Base-by-base conservation (phyloP, 2,329 filamentous ascomycete species). In the Dendrostoma leiphaemia region DNA sequence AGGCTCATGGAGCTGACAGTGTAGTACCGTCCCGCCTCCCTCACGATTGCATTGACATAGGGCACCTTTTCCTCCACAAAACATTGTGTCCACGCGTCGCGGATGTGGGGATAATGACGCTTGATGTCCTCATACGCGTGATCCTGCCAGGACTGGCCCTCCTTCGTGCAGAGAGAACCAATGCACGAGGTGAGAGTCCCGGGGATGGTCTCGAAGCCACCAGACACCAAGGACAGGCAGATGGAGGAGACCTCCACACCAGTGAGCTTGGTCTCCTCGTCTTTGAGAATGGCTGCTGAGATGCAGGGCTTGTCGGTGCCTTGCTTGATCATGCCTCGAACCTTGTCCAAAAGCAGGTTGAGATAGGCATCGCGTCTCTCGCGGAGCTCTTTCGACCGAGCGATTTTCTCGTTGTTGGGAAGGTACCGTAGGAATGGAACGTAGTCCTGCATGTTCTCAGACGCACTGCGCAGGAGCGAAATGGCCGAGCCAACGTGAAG, bases 241-340 rank as follows among this genome's bases (percentile, higher is more conserved):
- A 81, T 81, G 0, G 75, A 80, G 2, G 72, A 75, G 15, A 82
- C 77, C 61, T 82, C 78, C 1, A 80, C 77, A 1, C 75, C 76
- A 1, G 69, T 75, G 3, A 82, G 67, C 59, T 77, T 79, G 1
- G 77, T 78, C 59, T 81, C 78, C 58, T 79, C 64, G 53, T 81
- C 78, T 59, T 81, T 81, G 9, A 81, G 65, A 29, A 81, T 80
- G 0, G 77, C 77, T 0, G 77, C 76, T 1, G 73, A 75, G 57
- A 82, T 80, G 58, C 79, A 81, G 1, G 78, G 77, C 61, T 79
- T 80, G 54, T 81, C 78, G 0, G 72, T 78, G 6, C 77, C 77
- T 6, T 73, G 68, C 45, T 71, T 67, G 54, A 80, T 79, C 77
- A 79, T 80, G 13, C 69, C 73, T 12, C 75, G 68, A 5, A 81